Base-by-base conservation (phyloP, 257 asterid species). In the Nicotiana knightiana region DNA sequence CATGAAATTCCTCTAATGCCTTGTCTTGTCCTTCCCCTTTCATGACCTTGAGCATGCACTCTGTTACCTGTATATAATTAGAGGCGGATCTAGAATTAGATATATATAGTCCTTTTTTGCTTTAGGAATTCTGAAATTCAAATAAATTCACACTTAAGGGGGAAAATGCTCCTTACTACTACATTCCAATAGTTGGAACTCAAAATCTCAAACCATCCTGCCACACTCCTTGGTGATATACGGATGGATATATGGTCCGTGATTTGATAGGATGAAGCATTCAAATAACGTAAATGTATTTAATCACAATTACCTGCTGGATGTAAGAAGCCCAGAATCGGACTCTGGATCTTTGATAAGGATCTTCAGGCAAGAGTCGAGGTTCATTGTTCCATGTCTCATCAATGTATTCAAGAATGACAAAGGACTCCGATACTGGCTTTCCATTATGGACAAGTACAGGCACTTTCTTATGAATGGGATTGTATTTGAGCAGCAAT, bases 391-490 rank as follows among this genome's bases (percentile, higher is more conserved):
- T 85, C 89, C 89, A 85, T 1, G 79, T 85, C 39, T 89, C 89
- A 46, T 89, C 88, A 9, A 86, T 87, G 12, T 88, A 86, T 30
- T 89, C 88, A n/a, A 86, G 83, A 70, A 89, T 86, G 54, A 86
- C 67, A 4, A 61, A 67, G 0, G 90, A 86, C 76, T 90, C 89
- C 0, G 51, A 79, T 2, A 88, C n/a, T 3, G 87, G 85, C n/a
- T 84, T 87, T 12, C 90, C 88, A 15, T 84, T 79, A 71, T 88
- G 93, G 55, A 87, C 86, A 11, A 87, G 84, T 16, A 90, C 84
- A 4, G 86, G 88, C 10, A 88, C 83, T 82, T 88, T 88, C 86
- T 90, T 87, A 64, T 87, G 81, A 75, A 88, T 82, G 24, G 90
- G 90, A 71, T 88, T 87, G 81, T 73, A 84, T 9, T 83, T 68